Evolutionary conservation across 257 asterid species (phyloP).

Genomic region (Nicotiana otophora): DNA sequence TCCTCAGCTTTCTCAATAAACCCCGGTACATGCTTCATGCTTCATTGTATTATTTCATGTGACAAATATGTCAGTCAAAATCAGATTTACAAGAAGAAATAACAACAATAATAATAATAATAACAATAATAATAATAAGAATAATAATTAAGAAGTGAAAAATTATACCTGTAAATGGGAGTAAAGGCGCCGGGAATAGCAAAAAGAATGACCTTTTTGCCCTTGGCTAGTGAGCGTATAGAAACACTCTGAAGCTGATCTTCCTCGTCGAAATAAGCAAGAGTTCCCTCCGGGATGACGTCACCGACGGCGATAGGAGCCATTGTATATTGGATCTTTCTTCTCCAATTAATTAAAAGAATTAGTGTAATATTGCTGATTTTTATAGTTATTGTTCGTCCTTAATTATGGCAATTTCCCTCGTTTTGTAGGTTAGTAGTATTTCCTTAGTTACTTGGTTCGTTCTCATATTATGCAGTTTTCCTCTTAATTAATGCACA

Average conservation of each 20-base stretch:
- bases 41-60: constrained; percentile 12
- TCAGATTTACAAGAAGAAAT: background rate
- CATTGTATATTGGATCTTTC: constrained; percentile 23
- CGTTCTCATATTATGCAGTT: too few species aligned
- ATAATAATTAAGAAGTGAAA: too few species aligned
- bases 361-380: too few species aligned
- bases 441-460: too few species aligned
- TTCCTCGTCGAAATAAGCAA: constrained; percentile 60
- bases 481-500: too few species aligned
- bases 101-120: background rate
- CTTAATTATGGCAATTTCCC: too few species aligned
- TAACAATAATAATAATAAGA: background rate
- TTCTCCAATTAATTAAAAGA: too few species aligned
- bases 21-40: constrained; percentile 86
- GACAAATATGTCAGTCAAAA: background rate
- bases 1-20: constrained; percentile 76
- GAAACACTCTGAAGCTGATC: constrained; percentile 59
- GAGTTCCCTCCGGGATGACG: constrained; percentile 61
- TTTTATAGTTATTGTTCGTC: too few species aligned
- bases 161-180: constrained; percentile 65
- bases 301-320: constrained; percentile 76
- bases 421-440: too few species aligned
- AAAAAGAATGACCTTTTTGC: constrained; percentile 62
- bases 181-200: constrained; percentile 92
- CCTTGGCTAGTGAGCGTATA: constrained; percentile 65